Percentiles rank a stretch among this genome's conserved stretches.
Evolutionary conservation across 73 alveolate genomes (phyloP).

Genomic region (Tetrahymena malaccensis): DNA sequence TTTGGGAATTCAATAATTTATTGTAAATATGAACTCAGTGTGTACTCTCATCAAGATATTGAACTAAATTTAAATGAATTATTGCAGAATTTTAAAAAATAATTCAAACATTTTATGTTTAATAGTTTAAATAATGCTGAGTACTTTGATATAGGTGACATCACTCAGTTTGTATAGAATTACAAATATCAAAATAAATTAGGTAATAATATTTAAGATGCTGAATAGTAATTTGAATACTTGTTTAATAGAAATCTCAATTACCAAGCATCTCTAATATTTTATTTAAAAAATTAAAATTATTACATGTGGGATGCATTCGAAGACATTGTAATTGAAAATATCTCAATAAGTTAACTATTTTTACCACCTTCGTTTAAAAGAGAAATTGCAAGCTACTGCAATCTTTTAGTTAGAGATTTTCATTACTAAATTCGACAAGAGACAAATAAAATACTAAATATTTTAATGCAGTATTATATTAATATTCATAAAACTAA

Average conservation of each 20-base stretch:
- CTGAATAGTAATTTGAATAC: neutral
- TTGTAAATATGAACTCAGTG: neutral
- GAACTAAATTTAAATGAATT: neutral
- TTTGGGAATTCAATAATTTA: neutral
- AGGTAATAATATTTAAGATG: too few species aligned
- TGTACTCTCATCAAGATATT: neutral
- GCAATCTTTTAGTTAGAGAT: neutral
- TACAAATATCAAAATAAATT: too few species aligned
- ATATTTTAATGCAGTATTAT: too few species aligned
- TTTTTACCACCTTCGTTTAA: neutral
- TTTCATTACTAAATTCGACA: too few species aligned
- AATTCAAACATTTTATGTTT: too few species aligned
- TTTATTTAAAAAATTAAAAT: too few species aligned
- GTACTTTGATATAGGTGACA: too few species aligned
- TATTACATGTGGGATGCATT: neutral
- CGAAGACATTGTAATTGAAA: neutral
- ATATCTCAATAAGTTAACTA: neutral
- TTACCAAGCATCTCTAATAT: neutral
- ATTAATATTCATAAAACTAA: too few species aligned
- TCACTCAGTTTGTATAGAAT: too few species aligned
- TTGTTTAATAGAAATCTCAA: neutral
- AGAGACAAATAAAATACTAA: neutral
- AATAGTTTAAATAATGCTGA: too few species aligned
- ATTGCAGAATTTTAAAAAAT: too few species aligned
- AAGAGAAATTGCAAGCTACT: neutral